Percentiles rank a stretch among this genome's conserved stretches.
phyloP scores from a whole-genome alignment of 768 basidiomycete species.

The Daedaleopsis nitida region DNA sequence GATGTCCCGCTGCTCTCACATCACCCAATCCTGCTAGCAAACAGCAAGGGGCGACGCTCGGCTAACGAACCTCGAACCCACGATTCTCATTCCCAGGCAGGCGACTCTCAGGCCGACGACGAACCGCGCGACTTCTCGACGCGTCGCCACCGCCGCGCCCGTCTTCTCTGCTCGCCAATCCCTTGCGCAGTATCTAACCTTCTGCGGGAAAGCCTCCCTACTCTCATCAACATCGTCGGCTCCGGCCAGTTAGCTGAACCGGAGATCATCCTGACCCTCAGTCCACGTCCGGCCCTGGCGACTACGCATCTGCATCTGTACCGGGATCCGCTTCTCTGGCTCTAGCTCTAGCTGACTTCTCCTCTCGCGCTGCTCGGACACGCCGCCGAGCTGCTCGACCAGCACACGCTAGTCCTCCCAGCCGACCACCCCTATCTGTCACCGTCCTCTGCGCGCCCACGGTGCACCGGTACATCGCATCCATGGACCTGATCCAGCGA shows the following conservation, averaged over 20 bases:
- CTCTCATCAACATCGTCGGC: no score
- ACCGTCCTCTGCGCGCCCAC: constrained; percentile 26
- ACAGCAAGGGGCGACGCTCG: no score
- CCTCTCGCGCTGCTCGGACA: neutral
- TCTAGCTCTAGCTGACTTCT: neutral
- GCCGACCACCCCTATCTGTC: constrained; percentile 28
- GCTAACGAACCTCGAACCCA: no score
- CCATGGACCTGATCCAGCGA: constrained; percentile 68
- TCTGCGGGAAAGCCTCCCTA: constrained; percentile 15
- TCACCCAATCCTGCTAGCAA: neutral
- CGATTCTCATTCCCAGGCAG: neutral
- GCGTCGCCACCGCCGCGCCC: neutral
- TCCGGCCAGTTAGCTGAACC: no score
- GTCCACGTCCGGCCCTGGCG: no score
- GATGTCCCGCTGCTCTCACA: neutral
- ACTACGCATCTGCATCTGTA: neutral
- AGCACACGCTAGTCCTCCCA: constrained; percentile 16
- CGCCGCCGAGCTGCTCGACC: constrained; percentile 26
- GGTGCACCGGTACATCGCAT: constrained; percentile 68
- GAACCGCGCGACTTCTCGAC: neutral
- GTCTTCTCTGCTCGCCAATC: constrained; percentile 9
- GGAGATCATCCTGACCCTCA: no score
- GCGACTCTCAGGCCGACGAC: no score
- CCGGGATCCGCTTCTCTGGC: neutral
- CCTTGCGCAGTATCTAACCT: constrained; percentile 18